Evolutionary conservation across 2,329 filamentous ascomycete species (phyloP).

Genomic region (Ceratocystis papillata): DNA sequence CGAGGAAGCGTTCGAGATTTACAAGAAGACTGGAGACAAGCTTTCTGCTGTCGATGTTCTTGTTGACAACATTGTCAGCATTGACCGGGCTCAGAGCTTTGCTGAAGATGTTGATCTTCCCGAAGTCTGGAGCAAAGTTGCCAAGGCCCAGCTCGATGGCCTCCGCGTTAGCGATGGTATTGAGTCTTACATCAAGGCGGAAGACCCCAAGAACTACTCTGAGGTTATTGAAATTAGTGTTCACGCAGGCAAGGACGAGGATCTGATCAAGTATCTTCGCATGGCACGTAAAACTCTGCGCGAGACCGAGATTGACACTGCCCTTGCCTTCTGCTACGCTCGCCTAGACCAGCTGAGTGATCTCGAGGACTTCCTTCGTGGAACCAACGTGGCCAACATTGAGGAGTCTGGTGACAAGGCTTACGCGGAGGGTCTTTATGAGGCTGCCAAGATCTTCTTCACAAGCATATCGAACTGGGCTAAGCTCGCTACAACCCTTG

Average conservation of each 20-base stretch:
- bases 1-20: constrained; percentile 96
- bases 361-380: constrained; percentile 89
- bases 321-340: constrained; percentile 84
- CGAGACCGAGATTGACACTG: constrained; percentile 87
- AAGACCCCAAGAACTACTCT: constrained; percentile 81
- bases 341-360: constrained; percentile 84
- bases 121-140: constrained; percentile 96
- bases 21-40: constrained; percentile 94
- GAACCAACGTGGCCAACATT: constrained; percentile 87
- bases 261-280: constrained; percentile 87
- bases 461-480: constrained; percentile 99
- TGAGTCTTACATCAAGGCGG: constrained; percentile 92
- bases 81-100: constrained; percentile 90
- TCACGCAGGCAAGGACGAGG: constrained; percentile 93
- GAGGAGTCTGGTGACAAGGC: constrained; percentile 98
- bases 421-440: constrained; percentile 83
- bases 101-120: constrained; percentile 88
- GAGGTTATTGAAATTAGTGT: constrained; percentile 96
- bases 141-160: constrained; percentile 93
- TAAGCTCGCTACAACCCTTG: constrained; percentile 91
- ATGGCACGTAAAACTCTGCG: constrained; percentile 97
- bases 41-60: constrained; percentile 78
- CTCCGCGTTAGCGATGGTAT: constrained; percentile 86
- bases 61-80: constrained; percentile 93
- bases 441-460: constrained; percentile 98